A percentile compares a stretch with the other conserved stretches of the same genome.
These are phyloP conservation scores for Begonia fuchsioides DNA, from an alignment of 306 rosid genomes.

Conservation along the genomic window DNA sequence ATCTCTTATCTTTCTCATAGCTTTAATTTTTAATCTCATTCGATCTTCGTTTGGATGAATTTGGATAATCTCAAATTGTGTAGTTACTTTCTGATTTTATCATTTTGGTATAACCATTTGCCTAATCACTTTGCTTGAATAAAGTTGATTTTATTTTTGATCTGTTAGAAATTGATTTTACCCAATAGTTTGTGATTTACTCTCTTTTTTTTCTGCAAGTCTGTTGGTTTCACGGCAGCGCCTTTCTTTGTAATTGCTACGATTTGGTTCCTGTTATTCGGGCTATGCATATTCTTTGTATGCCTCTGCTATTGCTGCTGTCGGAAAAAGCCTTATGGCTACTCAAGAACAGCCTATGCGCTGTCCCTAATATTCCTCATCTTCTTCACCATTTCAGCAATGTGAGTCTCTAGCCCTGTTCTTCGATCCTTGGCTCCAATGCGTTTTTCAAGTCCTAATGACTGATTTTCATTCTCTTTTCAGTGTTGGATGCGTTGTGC, in stretches of 20 bases:
- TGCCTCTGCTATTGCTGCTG: conserved; percentile 19
- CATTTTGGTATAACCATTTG: no score
- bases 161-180: no score
- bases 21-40: no score
- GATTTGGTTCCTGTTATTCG: conserved; percentile 43
- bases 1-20: neutral
- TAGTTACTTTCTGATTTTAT: no score
- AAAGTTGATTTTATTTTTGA: no score
- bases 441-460: no score
- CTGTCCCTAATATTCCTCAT: conserved; percentile 22
- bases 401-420: conserved; percentile 16
- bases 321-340: conserved; percentile 5
- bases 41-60: no score
- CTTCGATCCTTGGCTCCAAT: no score
- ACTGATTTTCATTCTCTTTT: neutral
- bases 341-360: conserved; percentile 15
- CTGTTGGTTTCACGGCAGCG: conserved; percentile 45
- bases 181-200: no score
- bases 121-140: no score
- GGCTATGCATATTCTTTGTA: conserved; percentile 17
- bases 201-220: conserved; percentile 19
- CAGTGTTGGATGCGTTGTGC: conserved; percentile 34
- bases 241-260: conserved; percentile 43
- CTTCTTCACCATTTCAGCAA: conserved; percentile 23
- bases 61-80: no score